Conservation (phyloP, 2,329 filamentous ascomycete genomes). For the Fusarium beomiforme region DNA sequence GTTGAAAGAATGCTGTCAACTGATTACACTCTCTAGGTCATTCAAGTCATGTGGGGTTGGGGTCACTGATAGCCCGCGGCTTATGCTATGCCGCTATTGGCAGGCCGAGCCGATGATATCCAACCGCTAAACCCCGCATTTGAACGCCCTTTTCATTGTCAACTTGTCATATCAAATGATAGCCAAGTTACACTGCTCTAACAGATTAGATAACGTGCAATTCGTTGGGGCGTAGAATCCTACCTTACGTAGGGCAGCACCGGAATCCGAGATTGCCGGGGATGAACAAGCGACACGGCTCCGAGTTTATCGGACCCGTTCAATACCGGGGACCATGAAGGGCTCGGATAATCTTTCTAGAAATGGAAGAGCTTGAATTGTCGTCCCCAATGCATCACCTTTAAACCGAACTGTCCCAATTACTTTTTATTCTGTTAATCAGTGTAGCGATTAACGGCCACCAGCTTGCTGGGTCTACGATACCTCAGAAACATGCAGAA, state of each 20-base stretch:
- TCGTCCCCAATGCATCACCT: too few relatives aligned
- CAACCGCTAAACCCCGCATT: constrained; percentile 22
- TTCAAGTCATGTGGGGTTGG: constrained; percentile 9
- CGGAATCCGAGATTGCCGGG: background rate
- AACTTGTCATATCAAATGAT: constrained; percentile 10
- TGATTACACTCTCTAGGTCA: constrained; percentile 3
- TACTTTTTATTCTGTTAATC: too few relatives aligned
- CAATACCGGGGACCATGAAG: background rate
- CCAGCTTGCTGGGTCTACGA: background rate
- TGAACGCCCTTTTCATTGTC: constrained; percentile 16
- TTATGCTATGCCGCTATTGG: constrained; percentile 10
- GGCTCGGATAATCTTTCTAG: background rate
- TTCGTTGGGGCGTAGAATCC: background rate
- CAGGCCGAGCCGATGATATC: constrained; percentile 27
- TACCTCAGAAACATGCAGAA: background rate
- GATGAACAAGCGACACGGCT: background rate
- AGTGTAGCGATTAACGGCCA: too few relatives aligned
- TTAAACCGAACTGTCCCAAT: accelerated
- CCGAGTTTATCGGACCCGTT: background rate
- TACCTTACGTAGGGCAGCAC: background rate
- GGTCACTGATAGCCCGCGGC: constrained; percentile 10
- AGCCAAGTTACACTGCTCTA: background rate
- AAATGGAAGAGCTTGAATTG: background rate
- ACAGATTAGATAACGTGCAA: background rate
- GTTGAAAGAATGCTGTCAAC: background rate